A percentile compares a stretch with the other conserved stretches of the same genome.
These are phyloP conservation scores for Colletotrichum kahawae DNA, from an alignment of 2,329 filamentous ascomycete species.

Conservation along the genomic window DNA sequence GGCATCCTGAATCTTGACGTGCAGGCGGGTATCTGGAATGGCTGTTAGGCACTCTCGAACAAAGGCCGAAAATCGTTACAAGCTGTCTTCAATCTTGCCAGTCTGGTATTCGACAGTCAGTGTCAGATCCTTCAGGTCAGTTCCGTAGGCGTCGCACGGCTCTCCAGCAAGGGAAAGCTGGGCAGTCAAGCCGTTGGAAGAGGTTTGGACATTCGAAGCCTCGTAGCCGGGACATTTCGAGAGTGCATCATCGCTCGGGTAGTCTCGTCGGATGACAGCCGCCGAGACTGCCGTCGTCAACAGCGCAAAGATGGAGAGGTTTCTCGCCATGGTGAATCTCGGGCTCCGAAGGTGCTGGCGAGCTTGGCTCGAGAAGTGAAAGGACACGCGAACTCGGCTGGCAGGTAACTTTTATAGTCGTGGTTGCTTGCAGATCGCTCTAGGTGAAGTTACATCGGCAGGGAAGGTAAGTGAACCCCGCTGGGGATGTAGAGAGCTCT, in stretches of 20 bases:
- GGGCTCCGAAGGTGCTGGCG: neutral
- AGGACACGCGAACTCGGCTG: neutral
- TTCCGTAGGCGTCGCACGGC: constrained; percentile 28
- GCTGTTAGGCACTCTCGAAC: neutral
- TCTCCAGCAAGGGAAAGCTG: constrained; percentile 28
- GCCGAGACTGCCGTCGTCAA: constrained; percentile 4
- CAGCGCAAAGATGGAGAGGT: constrained; percentile 3
- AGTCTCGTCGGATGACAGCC: constrained; percentile 14
- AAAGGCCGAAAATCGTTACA: neutral
- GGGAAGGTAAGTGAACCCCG: neutral
- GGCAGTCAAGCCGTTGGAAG: constrained; percentile 58
- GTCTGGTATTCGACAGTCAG: constrained; percentile 37
- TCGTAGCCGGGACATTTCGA: constrained; percentile 40
- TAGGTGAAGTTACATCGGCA: neutral
- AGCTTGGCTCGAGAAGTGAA: neutral
- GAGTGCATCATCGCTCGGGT: constrained; percentile 13
- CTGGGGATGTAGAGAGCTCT: neutral
- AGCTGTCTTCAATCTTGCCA: constrained; percentile 18
- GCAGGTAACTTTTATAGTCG: neutral
- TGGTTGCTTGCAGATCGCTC: neutral
- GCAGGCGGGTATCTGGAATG: constrained; percentile 65
- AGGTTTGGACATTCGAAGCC: constrained; percentile 64
- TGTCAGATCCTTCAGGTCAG: constrained; percentile 28
- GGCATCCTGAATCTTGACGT: constrained; percentile 76
- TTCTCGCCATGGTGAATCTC: constrained; percentile 7